phyloP scores from a whole-genome alignment of 2,329 filamentous ascomycete genomes.

The Paraconiothyrium brasiliense region DNA sequence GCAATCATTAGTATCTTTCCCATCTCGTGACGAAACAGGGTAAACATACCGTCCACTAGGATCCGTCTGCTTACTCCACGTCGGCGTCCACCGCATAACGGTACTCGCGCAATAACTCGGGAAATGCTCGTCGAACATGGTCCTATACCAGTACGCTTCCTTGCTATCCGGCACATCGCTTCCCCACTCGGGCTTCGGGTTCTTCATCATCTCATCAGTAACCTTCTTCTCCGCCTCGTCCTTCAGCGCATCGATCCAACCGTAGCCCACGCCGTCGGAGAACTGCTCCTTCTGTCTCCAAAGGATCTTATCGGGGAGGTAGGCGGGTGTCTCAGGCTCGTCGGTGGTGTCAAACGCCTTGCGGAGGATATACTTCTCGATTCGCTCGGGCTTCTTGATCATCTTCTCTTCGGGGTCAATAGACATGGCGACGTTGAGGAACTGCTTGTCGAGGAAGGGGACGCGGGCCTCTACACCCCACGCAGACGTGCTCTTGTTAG shows the following conservation, averaged over 20 bases:
- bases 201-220: slow-evolving; percentile 98
- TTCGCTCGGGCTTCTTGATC: slow-evolving; percentile 80
- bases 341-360: slow-evolving; percentile 96
- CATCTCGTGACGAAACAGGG: background rate
- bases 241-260: slow-evolving; percentile 98
- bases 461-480: slow-evolving; percentile 99
- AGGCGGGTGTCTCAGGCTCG: slow-evolving; percentile 80
- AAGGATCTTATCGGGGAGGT: slow-evolving; percentile 94
- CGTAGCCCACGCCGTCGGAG: slow-evolving; percentile 97
- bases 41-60: slow-evolving; percentile 82
- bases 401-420: slow-evolving; percentile 95
- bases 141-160: slow-evolving; percentile 97
- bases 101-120: slow-evolving; percentile 89
- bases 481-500: slow-evolving; percentile 98
- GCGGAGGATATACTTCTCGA: slow-evolving; percentile 98
- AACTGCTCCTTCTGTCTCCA: slow-evolving; percentile 99
- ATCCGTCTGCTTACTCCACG: slow-evolving; percentile 95
- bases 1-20: background rate
- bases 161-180: slow-evolving; percentile 92
- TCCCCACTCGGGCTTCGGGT: slow-evolving; percentile 97
- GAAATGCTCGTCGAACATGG: slow-evolving; percentile 99
- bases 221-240: slow-evolving; percentile 90
- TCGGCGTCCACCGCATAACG: slow-evolving; percentile 96
- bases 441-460: slow-evolving; percentile 96
- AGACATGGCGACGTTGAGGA: slow-evolving; percentile 92